A percentile compares a stretch with the other conserved stretches of the same genome.
Evolutionary conservation across 2,329 filamentous ascomycete species (phyloP).

Genomic region (Aspergillus puulaauensis): DNA sequence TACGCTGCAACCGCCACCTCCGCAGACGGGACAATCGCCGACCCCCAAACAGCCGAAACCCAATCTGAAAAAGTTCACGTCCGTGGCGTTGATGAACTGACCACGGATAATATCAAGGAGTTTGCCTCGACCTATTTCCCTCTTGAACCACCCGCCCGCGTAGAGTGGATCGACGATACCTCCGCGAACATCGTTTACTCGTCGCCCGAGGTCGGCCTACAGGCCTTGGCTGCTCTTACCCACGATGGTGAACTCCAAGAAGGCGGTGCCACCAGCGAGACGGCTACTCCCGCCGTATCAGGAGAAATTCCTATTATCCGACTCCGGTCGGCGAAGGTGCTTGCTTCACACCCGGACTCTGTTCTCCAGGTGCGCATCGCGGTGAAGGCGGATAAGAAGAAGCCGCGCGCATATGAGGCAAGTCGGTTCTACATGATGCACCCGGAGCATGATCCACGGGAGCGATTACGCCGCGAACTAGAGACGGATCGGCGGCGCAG

Average conservation of each 20-base stretch:
- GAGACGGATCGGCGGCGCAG: slow-evolving; percentile 43
- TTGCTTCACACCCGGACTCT: slow-evolving; percentile 67
- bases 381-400: slow-evolving; percentile 74
- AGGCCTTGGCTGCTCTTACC: slow-evolving; percentile 54
- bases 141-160: slow-evolving; percentile 54
- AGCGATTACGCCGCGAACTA: slow-evolving; percentile 60
- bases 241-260: slow-evolving; percentile 38
- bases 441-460: slow-evolving; percentile 81
- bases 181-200: slow-evolving; percentile 84
- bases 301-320: slow-evolving; percentile 60
- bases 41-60: slow-evolving; percentile 34
- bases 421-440: slow-evolving; percentile 93
- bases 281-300: slow-evolving; percentile 1
- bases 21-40: slow-evolving; percentile 21
- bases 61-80: slow-evolving; percentile 71
- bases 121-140: slow-evolving; percentile 71
- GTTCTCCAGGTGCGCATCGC: slow-evolving; percentile 72
- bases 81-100: slow-evolving; percentile 77
- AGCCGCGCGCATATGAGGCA: slow-evolving; percentile 70
- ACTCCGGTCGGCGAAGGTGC: slow-evolving; percentile 66
- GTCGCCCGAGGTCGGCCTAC: slow-evolving; percentile 51
- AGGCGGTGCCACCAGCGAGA: neutral
- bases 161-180: slow-evolving; percentile 95
- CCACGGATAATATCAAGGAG: slow-evolving; percentile 73
- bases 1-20: slow-evolving; percentile 8